Base-by-base conservation (phyloP, 2,329 filamentous ascomycete genomes). In the Colletotrichum salicis region DNA sequence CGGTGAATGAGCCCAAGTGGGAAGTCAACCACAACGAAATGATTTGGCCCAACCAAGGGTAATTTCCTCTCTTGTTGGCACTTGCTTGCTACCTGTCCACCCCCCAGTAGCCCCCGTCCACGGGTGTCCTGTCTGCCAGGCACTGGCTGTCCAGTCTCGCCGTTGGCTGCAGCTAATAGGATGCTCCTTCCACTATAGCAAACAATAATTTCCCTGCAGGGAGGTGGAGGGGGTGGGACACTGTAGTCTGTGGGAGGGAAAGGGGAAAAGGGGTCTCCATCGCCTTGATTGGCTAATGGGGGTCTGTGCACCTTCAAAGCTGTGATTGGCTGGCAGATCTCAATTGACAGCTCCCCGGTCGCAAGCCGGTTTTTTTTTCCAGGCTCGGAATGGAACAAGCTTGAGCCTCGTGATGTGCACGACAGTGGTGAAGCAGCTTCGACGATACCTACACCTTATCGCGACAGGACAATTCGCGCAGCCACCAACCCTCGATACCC, bases 141-240 rank as follows among this genome's bases (percentile, higher is more conserved):
- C 70, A 72, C 55, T 72, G 70, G 33, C 70, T 67, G 27, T 29
- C 3, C 27, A 29, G 27, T 29, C 60, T 70, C 48, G 45, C 70
- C 70, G 66, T 72, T 70, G 70, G 70, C 59, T 64, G 48, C 59
- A 54, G 70, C 72, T 76, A 75, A 70, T 76, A 72, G 70, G 61
- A 72, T 58, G 75, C 73, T 67, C 75, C 73, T 80, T 80, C 79
- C 81, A 79, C 80, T 80, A 80, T 81, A 81, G 80, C 80, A 84
- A 82, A 81, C 79, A 83, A 84, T 83, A 87, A 86, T 86, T 87
- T 86, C 84, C 81, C 77, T 82, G 74, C 77, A 79, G 78, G 79
- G 76, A 79, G 77, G 79, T 78, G 79, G 80, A 82, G 81, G 70
- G 51, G 48, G 51, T 77, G 80, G 27, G 27, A 29, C 27, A 4